Evolutionary conservation across 140 eudicot species (phyloP).

Genomic region (Bidens hawaiensis): DNA sequence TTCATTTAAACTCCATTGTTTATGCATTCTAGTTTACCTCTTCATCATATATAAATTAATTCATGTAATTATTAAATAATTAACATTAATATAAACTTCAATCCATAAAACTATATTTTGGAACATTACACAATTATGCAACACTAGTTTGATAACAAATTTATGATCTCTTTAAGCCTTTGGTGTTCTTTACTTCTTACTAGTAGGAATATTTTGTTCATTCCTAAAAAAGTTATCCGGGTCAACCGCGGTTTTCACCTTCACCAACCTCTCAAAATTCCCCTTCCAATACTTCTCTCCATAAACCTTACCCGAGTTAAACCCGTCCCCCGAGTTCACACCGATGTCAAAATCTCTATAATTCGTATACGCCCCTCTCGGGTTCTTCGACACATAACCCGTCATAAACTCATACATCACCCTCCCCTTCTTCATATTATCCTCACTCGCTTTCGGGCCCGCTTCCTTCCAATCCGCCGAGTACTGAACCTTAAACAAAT

Average conservation of each 20-base stretch:
- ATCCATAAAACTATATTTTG: too few species aligned
- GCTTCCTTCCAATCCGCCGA: not conserved
- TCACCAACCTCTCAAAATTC: conserved; percentile 19
- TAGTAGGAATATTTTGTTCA: conserved; percentile 15
- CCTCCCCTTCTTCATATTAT: not conserved
- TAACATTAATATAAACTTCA: too few species aligned
- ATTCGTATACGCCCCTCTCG: conserved; percentile 9
- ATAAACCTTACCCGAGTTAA: conserved; percentile 14
- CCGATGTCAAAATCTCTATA: conserved; percentile 23
- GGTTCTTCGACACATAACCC: conserved; percentile 7
- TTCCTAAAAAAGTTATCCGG: conserved; percentile 18
- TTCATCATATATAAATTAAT: too few species aligned
- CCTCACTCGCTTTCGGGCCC: not conserved
- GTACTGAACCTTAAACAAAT: conserved; percentile 14
- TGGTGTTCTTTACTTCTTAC: too few species aligned
- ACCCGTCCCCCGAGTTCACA: conserved; percentile 14
- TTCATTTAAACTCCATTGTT: too few species aligned
- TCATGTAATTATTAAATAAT: too few species aligned
- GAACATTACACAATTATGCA: too few species aligned
- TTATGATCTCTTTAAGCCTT: too few species aligned
- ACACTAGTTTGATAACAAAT: too few species aligned
- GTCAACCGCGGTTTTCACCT: conserved; percentile 12
- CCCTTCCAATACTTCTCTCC: conserved; percentile 17
- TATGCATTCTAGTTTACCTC: too few species aligned
- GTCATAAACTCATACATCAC: not conserved